Evolutionary conservation across 1,284 basidiomycete species (phyloP).

Genomic region (Afroboletus lepidellus): DNA sequence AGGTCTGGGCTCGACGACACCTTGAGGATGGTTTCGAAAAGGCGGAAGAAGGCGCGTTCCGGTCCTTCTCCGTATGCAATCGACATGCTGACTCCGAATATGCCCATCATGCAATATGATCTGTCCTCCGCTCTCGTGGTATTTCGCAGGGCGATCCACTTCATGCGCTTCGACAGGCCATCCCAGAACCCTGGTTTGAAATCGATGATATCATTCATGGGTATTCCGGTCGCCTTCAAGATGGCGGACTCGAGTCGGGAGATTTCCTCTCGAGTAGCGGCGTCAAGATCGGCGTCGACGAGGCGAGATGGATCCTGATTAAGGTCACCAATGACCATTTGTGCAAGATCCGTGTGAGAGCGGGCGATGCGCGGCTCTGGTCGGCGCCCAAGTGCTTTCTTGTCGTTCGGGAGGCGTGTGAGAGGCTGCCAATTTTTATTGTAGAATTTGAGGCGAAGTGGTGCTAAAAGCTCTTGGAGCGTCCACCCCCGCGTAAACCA

Average conservation of each 20-base stretch:
- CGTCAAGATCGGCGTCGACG: neutral
- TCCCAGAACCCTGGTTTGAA: neutral
- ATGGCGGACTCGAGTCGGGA: neutral
- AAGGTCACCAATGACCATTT: neutral
- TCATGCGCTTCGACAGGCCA: neutral
- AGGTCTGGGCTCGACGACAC: neutral
- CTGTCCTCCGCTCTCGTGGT: neutral
- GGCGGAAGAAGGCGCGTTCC: constrained; percentile 13
- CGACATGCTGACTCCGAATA: constrained; percentile 10
- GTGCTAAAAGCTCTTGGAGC: constrained; percentile 14
- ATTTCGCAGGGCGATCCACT: neutral
- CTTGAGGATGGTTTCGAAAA: constrained; percentile 8
- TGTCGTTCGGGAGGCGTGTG: neutral
- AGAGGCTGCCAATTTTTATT: constrained; percentile 8
- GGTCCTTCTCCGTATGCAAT: constrained; percentile 16
- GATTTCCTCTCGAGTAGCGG: neutral
- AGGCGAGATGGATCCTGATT: neutral
- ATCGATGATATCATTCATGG: neutral
- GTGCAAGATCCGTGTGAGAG: neutral
- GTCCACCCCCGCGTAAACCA: constrained; percentile 20
- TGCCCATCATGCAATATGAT: constrained; percentile 16
- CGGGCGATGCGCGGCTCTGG: neutral
- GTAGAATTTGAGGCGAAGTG: constrained; percentile 5
- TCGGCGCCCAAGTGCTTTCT: neutral
- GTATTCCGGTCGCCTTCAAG: neutral